Evolutionary conservation across 129 eudicot species (phyloP).

Genomic region (Gnaphalium uliginosum): DNA sequence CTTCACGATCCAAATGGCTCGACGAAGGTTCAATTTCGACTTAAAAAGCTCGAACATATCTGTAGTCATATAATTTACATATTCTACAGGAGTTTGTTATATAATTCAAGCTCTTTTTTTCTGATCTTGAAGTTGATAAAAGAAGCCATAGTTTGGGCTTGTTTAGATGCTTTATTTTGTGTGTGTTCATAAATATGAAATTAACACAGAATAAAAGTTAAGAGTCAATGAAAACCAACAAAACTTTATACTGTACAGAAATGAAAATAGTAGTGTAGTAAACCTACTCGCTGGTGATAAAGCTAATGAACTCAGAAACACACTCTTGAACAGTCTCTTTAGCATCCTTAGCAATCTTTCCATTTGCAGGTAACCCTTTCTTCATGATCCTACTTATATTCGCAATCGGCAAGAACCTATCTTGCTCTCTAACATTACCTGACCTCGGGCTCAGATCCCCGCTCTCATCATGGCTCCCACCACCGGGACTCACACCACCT

Average conservation of each 20-base stretch:
- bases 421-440: constrained; percentile 40
- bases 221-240: background rate
- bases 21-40: too few relatives aligned
- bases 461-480: constrained; percentile 21
- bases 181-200: background rate
- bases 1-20: too few relatives aligned
- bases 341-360: constrained; percentile 74
- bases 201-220: background rate
- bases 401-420: constrained; percentile 76
- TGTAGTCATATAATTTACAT: too few relatives aligned
- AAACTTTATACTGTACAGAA: background rate
- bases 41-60: too few relatives aligned
- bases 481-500: constrained; percentile 21
- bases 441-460: constrained; percentile 22
- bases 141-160: background rate
- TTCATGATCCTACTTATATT: constrained; percentile 77
- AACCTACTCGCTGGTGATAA: constrained; percentile 71
- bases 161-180: background rate
- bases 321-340: constrained; percentile 85
- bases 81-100: too few relatives aligned
- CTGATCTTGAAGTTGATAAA: too few relatives aligned
- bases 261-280: background rate
- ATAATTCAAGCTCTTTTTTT: too few relatives aligned
- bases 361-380: constrained; percentile 66
- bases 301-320: constrained; percentile 78